Percentiles rank a stretch among this genome's conserved stretches.
These are phyloP conservation scores for Xylaria sp. DNA, from an alignment of 2,329 filamentous ascomycete genomes.

Conservation along the genomic window DNA sequence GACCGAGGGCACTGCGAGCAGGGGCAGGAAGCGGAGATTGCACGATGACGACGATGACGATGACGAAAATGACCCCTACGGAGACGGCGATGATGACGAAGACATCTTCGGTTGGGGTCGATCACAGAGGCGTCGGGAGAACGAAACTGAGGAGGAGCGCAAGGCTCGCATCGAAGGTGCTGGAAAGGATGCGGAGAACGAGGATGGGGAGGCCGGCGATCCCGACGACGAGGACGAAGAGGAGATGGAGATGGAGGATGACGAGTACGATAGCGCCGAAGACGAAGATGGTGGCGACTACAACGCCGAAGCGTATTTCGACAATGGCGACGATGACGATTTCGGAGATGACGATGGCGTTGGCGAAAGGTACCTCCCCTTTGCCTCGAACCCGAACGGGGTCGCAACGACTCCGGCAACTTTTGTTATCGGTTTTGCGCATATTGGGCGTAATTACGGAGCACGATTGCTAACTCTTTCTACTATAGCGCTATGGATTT, in stretches of 20 bases:
- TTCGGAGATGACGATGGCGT: constrained; percentile 56
- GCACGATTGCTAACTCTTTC: constrained; percentile 12
- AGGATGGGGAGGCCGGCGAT: constrained; percentile 45
- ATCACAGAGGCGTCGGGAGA: constrained; percentile 28
- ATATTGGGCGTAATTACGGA: background rate
- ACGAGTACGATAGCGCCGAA: constrained; percentile 55
- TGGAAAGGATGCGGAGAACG: constrained; percentile 40
- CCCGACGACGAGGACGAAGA: constrained; percentile 55
- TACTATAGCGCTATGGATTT: constrained; percentile 27
- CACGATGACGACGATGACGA: constrained; percentile 54
- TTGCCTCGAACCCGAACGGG: background rate
- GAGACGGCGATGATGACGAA: constrained; percentile 35
- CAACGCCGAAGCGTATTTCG: constrained; percentile 66
- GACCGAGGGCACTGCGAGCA: constrained; percentile 39
- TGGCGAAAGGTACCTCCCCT: constrained; percentile 26
- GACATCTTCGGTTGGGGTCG: constrained; percentile 17
- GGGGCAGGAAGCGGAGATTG: constrained; percentile 49
- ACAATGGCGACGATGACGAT: constrained; percentile 61
- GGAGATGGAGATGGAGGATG: constrained; percentile 48
- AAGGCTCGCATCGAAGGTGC: constrained; percentile 42
- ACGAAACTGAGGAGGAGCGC: constrained; percentile 43
- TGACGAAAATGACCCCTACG: constrained; percentile 48
- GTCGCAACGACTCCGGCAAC: background rate
- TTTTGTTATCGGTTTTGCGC: background rate
- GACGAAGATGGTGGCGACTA: constrained; percentile 67